A percentile compares a stretch with the other conserved stretches of the same genome.
These are phyloP conservation scores for Scheffersomyces lignosus DNA, from an alignment of 805 yeast species.

Conservation along the genomic window DNA sequence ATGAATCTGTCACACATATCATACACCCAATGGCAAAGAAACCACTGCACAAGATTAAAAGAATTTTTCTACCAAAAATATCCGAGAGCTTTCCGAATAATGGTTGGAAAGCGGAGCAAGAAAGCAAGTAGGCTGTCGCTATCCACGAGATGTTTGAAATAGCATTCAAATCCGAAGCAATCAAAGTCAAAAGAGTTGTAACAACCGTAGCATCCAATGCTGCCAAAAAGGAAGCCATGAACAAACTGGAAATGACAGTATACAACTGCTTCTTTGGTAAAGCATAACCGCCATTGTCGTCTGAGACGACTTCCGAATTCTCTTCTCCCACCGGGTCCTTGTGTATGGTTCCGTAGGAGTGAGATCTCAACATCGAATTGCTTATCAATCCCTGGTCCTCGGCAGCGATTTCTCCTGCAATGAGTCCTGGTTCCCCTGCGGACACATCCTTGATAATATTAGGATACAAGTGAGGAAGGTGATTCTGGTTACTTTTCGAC, in stretches of 20 bases:
- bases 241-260: slow-evolving; percentile 30
- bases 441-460: slow-evolving; percentile 28
- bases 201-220: slow-evolving; percentile 69
- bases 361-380: slow-evolving; percentile 7
- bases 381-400: slow-evolving; percentile 27
- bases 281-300: slow-evolving; percentile 21
- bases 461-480: slow-evolving; percentile 7
- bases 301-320: slow-evolving; percentile 7
- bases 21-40: slow-evolving; percentile 57
- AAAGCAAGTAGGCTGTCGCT: slow-evolving; percentile 66
- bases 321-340: slow-evolving; percentile 5
- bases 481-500: slow-evolving; percentile 1
- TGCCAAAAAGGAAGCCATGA: slow-evolving; percentile 51
- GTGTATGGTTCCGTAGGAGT: slow-evolving; percentile 17
- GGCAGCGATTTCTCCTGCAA: slow-evolving; percentile 38
- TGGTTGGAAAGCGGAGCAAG: slow-evolving; percentile 75
- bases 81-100: slow-evolving; percentile 70
- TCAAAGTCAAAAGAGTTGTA: slow-evolving; percentile 61
- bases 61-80: slow-evolving; percentile 62
- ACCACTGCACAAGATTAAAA: slow-evolving; percentile 50
- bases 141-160: slow-evolving; percentile 69
- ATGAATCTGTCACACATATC: slow-evolving; percentile 56
- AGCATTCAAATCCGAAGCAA: slow-evolving; percentile 68
- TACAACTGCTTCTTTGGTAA: slow-evolving; percentile 31
- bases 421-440: slow-evolving; percentile 31